A percentile compares a stretch with the other conserved stretches of the same genome.
Evolutionary conservation across 306 rosid genomes (phyloP).

Genomic region (Boehmeria nivea): DNA sequence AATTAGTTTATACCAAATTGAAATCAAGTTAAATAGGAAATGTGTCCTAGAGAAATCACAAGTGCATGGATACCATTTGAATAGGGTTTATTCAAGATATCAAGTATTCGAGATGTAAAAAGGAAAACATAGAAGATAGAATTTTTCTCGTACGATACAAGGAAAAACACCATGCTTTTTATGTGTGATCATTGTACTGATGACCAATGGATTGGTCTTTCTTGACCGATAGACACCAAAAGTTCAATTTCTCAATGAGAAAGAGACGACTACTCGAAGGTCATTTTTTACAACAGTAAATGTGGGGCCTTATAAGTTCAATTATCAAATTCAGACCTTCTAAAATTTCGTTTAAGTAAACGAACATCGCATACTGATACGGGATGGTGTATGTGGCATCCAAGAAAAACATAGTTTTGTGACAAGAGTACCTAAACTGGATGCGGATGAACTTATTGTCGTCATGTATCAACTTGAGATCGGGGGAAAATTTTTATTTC

Average conservation of each 20-base stretch:
- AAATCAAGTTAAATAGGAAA: background rate
- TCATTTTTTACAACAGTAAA: too few species aligned
- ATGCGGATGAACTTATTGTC: conserved; percentile 45
- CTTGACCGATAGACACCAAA: too few species aligned
- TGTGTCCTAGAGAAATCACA: background rate
- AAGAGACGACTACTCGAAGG: too few species aligned
- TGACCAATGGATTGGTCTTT: too few species aligned
- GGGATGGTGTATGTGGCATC: too few species aligned
- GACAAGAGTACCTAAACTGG: conserved; percentile 53
- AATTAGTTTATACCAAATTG: background rate
- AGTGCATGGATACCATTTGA: background rate
- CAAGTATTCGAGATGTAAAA: too few species aligned
- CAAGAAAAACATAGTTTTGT: too few species aligned
- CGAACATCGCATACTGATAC: background rate
- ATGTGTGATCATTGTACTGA: too few species aligned
- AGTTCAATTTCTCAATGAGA: too few species aligned
- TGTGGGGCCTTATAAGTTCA: too few species aligned
- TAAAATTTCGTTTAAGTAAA: background rate
- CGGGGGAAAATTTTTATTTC: conserved; percentile 57
- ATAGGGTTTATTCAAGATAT: background rate
- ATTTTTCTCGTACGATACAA: too few species aligned
- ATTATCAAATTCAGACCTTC: background rate
- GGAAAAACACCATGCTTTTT: too few species aligned
- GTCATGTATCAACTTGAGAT: conserved; percentile 51
- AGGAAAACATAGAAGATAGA: background rate